Base-by-base conservation (phyloP, 225 moss, liverwort and hornwort species). In the Thuidium tamariscinum region DNA sequence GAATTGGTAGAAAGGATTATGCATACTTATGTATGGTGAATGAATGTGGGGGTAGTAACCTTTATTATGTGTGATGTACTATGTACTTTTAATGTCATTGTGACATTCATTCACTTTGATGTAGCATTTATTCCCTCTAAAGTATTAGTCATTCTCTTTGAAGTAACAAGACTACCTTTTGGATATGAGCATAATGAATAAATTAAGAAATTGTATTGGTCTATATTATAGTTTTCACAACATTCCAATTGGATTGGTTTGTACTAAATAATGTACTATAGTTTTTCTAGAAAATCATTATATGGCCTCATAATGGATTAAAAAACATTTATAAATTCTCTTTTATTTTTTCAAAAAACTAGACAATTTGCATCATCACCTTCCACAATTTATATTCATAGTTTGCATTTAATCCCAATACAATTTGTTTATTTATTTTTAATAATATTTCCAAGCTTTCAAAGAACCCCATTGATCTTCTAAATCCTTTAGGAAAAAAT, bases 21-120 rank as follows among this genome's bases (percentile, higher is more conserved):
- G 20, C 20, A 21, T 37, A 21, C 0, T 7, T 0, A 39, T 39
- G 7, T 22, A 1, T 39, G 23, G 39, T 23, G 23, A 68, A 23
- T 68, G 23, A 3, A 0, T 39, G 13, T 23, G 23, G 1, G 1
- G 39, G 39, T 39, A 23, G 13, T 0, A 0, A 1, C 7, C 4
- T 68, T 36, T 13, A 0, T 8, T 23, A 68, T 22, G 0, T 21
- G 6, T 21, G 0, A 21, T 36, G 21, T 34, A 37, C 2, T 36
- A 11, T 12, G 37, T 5, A 22, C 13, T 67, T 7, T 22, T 67
- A 0, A 22, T 67, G 22, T 12, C 44, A 44, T 44, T 44, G 1
- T 22, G 13, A 67, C 21, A 66, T 37, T 63, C 4, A 34, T 63
- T 32, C 4, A 1, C 21, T 36, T 67, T 37, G n/a, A n/a, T n/a